These are phyloP conservation scores for Gentiana macrophylla DNA, from an alignment of 257 asterid species.

Conservation along the genomic window DNA sequence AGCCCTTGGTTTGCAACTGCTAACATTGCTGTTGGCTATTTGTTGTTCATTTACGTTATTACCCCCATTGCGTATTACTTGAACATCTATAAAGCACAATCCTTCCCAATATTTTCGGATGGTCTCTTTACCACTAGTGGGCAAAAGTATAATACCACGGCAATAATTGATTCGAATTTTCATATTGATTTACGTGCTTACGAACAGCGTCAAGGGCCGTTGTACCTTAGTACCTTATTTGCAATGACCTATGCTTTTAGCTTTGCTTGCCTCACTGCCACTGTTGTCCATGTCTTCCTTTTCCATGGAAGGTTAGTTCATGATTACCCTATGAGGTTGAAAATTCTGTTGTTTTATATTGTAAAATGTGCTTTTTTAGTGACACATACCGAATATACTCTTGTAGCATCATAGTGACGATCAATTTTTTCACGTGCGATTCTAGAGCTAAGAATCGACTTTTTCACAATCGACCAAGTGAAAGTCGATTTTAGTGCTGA, in stretches of 20 bases:
- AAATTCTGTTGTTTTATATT: no score
- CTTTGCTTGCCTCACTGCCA: slow-evolving; percentile 93
- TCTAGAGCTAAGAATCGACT: no score
- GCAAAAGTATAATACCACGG: slow-evolving; percentile 62
- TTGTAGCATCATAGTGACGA: no score
- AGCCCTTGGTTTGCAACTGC: slow-evolving; percentile 99
- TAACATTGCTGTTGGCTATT: slow-evolving; percentile 75
- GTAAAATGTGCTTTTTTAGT: not conserved
- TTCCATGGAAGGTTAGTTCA: slow-evolving; percentile 75
- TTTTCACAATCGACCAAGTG: no score
- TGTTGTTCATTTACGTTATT: slow-evolving; percentile 52
- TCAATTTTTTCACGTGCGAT: no score
- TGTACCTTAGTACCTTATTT: slow-evolving; percentile 75
- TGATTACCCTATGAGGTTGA: not conserved
- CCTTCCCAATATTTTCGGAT: slow-evolving; percentile 84
- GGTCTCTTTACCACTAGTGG: slow-evolving; percentile 66
- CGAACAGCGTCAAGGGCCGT: slow-evolving; percentile 70
- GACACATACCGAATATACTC: no score
- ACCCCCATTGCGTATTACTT: slow-evolving; percentile 68
- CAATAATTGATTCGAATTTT: slow-evolving; percentile 61
- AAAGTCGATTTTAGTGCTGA: no score
- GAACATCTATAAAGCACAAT: slow-evolving; percentile 62
- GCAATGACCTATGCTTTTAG: slow-evolving; percentile 77
- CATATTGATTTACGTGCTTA: slow-evolving; percentile 75
- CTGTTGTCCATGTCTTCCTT: slow-evolving; percentile 73